Conservation (phyloP, 225 moss, liverwort and hornwort genomes). For the Takakia lepidozioides region DNA sequence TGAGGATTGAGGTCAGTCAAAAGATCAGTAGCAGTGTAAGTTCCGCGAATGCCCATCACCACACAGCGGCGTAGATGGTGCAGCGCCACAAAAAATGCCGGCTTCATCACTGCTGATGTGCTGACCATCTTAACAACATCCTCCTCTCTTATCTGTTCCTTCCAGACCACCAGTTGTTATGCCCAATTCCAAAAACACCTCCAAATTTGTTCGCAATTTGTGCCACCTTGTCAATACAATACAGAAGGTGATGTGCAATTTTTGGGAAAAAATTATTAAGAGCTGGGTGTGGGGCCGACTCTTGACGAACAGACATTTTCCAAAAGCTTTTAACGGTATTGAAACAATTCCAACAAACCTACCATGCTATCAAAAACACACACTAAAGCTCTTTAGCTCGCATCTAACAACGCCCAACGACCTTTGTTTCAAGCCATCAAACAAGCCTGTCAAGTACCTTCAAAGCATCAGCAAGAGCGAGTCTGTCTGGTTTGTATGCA, state of each 20-base stretch:
- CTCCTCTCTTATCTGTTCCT: conserved; percentile 45
- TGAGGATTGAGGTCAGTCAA: conserved; percentile 82
- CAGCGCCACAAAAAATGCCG: conserved; percentile 62
- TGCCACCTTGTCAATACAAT: not conserved
- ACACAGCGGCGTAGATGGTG: conserved; percentile 57
- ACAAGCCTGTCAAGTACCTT: too few relatives aligned
- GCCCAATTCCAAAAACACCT: not conserved
- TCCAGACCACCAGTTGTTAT: conserved; percentile 3
- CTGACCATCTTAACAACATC: conserved; percentile 46
- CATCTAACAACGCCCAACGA: too few relatives aligned
- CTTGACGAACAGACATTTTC: too few relatives aligned
- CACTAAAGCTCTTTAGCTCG: too few relatives aligned
- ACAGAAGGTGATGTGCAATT: too few relatives aligned
- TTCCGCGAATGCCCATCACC: conserved; percentile 75
- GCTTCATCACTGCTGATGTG: conserved; percentile 63
- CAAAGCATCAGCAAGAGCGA: conserved; percentile 40
- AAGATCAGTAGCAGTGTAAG: conserved; percentile 67
- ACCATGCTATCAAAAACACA: too few relatives aligned
- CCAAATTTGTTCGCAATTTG: not conserved
- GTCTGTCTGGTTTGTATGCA: conserved; percentile 43
- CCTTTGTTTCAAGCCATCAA: too few relatives aligned
- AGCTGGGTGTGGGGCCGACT: too few relatives aligned
- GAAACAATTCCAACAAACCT: too few relatives aligned
- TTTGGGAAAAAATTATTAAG: too few relatives aligned
- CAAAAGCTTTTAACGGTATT: too few relatives aligned